Percentiles rank a stretch among this genome's conserved stretches.
Conservation (phyloP, 1,139 yeast species). For the Nakaseomyces delphensis region DNA sequence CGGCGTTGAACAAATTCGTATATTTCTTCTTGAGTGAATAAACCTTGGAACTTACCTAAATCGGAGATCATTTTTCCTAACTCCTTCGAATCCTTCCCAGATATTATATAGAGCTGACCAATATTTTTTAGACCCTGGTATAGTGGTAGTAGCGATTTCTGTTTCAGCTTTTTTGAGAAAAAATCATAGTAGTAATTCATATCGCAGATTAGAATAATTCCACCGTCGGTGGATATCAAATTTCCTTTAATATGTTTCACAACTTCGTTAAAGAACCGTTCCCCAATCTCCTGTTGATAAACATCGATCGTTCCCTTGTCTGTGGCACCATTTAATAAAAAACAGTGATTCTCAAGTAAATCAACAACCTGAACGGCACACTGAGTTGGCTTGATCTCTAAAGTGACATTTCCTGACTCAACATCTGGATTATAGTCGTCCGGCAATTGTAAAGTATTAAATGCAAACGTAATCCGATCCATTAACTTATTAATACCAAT, state of each 20-base stretch:
- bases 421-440: constrained; percentile 43
- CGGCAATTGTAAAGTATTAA: constrained; percentile 44
- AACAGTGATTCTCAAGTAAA: constrained; percentile 64
- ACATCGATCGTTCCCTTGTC: constrained; percentile 85
- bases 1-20: constrained; percentile 86
- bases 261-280: constrained; percentile 67
- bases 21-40: constrained; percentile 85
- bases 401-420: constrained; percentile 11
- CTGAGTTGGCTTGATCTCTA: constrained; percentile 52
- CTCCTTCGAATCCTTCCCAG: constrained; percentile 67
- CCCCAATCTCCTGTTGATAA: constrained; percentile 89
- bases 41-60: constrained; percentile 77
- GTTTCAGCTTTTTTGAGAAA: constrained; percentile 50
- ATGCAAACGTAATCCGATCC: constrained; percentile 57
- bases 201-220: constrained; percentile 66
- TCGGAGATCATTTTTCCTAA: constrained; percentile 80
- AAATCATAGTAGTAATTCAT: constrained; percentile 71
- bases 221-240: constrained; percentile 71
- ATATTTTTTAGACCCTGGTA: constrained; percentile 77
- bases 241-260: constrained; percentile 66
- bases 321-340: constrained; percentile 69
- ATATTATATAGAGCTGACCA: constrained; percentile 73
- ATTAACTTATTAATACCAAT: constrained; percentile 82
- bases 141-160: constrained; percentile 62
- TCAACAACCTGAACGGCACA: constrained; percentile 60